phyloP scores from a whole-genome alignment of 2,329 filamentous ascomycete genomes.

The Berkeleyomyces rouxiae region DNA sequence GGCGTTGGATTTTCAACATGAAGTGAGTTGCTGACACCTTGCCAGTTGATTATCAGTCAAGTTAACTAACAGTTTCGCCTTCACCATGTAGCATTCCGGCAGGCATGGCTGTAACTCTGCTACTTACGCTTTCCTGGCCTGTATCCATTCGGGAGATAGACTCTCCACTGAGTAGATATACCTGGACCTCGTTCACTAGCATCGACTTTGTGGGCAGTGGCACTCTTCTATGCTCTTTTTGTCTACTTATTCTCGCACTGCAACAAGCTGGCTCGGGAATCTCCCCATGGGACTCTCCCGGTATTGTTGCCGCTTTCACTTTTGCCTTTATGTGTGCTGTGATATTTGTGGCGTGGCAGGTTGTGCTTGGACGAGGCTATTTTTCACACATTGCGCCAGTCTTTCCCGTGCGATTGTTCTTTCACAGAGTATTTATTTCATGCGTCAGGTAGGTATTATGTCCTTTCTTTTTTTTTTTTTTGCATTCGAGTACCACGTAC shows the following conservation, averaged over 20 bases:
- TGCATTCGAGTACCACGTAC: background rate
- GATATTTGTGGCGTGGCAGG: conserved; percentile 35
- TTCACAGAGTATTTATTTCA: conserved; percentile 32
- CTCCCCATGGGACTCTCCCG: conserved; percentile 33
- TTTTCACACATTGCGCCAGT: conserved; percentile 32
- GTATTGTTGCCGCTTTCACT: conserved; percentile 32
- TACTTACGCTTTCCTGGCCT: conserved; percentile 19
- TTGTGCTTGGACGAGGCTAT: conserved; percentile 24
- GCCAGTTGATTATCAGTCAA: too few species aligned
- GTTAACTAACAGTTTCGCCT: conserved; percentile 12
- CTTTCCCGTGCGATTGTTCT: conserved; percentile 34
- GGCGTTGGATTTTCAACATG: conserved; percentile 45
- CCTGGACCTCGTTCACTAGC: conserved; percentile 27
- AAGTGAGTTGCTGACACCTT: conserved; percentile 29
- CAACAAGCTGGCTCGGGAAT: conserved; percentile 39
- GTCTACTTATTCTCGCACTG: conserved; percentile 37
- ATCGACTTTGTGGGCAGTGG: conserved; percentile 37
- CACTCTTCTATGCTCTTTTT: conserved; percentile 33
- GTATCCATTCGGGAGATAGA: conserved; percentile 6
- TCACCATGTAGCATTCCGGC: conserved; percentile 27
- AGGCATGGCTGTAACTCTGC: conserved; percentile 29
- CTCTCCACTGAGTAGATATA: conserved; percentile 15
- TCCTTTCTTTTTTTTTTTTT: background rate
- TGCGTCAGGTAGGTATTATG: conserved; percentile 29
- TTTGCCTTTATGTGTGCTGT: conserved; percentile 32